A percentile compares a stretch with the other conserved stretches of the same genome.
Conservation (phyloP, 225 moss, liverwort and hornwort species). For the Lunularia cruciata region DNA sequence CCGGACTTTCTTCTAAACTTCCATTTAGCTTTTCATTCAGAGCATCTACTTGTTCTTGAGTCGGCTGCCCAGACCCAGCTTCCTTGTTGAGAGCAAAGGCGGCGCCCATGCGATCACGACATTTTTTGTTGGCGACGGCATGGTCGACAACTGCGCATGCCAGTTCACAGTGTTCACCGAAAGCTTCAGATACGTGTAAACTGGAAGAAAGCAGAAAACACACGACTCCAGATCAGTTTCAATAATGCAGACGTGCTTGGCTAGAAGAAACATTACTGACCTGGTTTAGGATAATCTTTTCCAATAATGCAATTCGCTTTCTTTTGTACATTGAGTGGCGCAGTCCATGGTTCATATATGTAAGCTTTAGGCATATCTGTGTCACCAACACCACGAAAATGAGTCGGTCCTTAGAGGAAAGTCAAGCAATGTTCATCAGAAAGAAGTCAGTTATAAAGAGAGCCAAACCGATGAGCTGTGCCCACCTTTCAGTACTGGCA, state of each 20-base stretch:
- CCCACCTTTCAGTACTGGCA: constrained; percentile 83
- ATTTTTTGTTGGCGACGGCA: constrained; percentile 77
- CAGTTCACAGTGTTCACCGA: background rate
- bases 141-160: constrained; percentile 80
- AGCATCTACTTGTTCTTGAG: constrained; percentile 59
- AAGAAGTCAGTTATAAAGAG: background rate
- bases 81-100: constrained; percentile 74
- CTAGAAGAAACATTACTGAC: constrained; percentile 42
- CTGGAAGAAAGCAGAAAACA: background rate
- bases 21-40: constrained; percentile 40
- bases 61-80: constrained; percentile 49
- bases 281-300: constrained; percentile 86
- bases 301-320: constrained; percentile 93
- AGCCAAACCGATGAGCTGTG: background rate
- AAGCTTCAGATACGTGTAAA: background rate
- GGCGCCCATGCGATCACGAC: constrained; percentile 88
- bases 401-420: no score
- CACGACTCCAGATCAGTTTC: no score
- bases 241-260: background rate
- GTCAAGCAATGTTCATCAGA: no score
- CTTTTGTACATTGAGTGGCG: constrained; percentile 76
- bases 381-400: background rate
- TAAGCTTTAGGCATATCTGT: constrained; percentile 90
- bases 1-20: constrained; percentile 6
- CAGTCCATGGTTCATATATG: constrained; percentile 98